Evolutionary conservation across 208 protist species (phyloP).

Genomic region (Crithidia expoeki): DNA sequence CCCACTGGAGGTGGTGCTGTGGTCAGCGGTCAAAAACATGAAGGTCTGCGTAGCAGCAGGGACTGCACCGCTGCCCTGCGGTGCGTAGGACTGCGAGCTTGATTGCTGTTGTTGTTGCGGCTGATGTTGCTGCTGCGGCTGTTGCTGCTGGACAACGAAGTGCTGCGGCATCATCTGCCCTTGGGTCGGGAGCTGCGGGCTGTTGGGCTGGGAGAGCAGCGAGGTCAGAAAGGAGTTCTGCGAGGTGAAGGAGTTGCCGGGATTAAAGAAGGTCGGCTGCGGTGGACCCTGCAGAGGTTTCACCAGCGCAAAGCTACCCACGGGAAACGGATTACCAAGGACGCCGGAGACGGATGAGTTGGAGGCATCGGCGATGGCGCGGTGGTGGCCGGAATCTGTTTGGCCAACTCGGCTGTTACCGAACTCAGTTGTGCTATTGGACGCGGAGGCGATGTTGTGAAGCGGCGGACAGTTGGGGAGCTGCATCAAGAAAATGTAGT

Average conservation of each 20-base stretch:
- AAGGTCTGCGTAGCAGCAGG: constrained; percentile 15
- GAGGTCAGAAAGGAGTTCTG: constrained; percentile 9
- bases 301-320: constrained; percentile 20
- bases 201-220: constrained; percentile 21
- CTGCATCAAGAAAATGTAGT: constrained; percentile 21
- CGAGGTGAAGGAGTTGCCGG: constrained; percentile 12
- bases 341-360: constrained; percentile 8
- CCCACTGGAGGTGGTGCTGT: not conserved
- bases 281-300: constrained; percentile 17
- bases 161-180: constrained; percentile 16
- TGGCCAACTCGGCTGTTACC: constrained; percentile 16
- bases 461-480: constrained; percentile 7
- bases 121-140: constrained; percentile 4
- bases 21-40: constrained; percentile 13
- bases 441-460: constrained; percentile 19
- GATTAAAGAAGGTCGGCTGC: constrained; percentile 12
- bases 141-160: constrained; percentile 18
- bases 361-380: constrained; percentile 11
- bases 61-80: constrained; percentile 1
- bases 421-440: constrained; percentile 31
- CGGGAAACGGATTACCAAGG: constrained; percentile 2
- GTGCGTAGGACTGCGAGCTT: not conserved
- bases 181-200: constrained; percentile 19
- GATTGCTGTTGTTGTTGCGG: constrained; percentile 10
- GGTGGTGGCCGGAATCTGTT: constrained; percentile 3